Percentiles rank a stretch among this genome's conserved stretches.
These are phyloP conservation scores for Scheffersomyces titani DNA, from an alignment of 1,139 yeast species.

Conservation along the genomic window DNA sequence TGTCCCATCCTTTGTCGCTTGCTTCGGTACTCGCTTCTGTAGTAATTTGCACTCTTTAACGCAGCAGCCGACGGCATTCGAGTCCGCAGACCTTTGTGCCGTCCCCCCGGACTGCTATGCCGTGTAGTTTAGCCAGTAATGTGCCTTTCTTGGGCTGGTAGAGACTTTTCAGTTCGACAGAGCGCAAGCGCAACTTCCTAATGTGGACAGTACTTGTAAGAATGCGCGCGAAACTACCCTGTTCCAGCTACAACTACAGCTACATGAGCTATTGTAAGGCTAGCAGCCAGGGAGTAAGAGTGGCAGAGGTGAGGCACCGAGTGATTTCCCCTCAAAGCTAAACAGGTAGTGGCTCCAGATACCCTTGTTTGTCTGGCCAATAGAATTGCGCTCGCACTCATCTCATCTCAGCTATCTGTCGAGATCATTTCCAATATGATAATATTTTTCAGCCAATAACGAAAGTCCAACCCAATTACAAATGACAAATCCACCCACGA, in stretches of 20 bases:
- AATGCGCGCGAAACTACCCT: neutral
- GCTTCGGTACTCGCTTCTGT: neutral
- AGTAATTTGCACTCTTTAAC: neutral
- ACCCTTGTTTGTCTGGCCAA: neutral
- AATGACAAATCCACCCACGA: neutral
- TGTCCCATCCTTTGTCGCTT: neutral
- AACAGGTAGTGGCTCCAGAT: neutral
- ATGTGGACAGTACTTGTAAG: neutral
- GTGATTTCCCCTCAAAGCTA: neutral
- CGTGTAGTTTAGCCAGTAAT: neutral
- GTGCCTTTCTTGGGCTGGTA: neutral
- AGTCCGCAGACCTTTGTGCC: neutral
- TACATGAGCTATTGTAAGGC: neutral
- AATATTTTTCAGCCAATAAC: neutral
- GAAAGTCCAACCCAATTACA: neutral
- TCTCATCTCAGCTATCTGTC: neutral
- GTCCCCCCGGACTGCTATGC: neutral
- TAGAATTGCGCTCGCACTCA: neutral
- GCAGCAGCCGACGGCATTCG: neutral
- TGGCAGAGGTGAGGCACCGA: neutral
- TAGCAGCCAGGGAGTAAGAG: neutral
- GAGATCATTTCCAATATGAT: neutral
- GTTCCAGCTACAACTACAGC: neutral
- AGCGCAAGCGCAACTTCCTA: neutral
- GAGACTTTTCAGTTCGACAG: neutral